phyloP scores from a whole-genome alignment of 441 rosid species.

The Dalechampia spathulata region DNA sequence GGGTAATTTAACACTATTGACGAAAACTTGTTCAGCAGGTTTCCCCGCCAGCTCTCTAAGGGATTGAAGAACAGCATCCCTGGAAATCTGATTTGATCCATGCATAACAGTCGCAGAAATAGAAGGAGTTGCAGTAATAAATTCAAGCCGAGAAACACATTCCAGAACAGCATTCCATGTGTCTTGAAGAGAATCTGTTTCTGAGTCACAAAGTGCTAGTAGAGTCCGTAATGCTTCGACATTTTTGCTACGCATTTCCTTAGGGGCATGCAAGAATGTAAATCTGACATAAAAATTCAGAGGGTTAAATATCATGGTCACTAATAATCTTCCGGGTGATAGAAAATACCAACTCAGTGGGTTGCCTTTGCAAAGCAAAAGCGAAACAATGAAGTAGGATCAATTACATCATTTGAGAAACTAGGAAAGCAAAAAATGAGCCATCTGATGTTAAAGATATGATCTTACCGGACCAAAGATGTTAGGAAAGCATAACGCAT shows the following conservation, averaged over 20 bases:
- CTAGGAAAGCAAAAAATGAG: neutral
- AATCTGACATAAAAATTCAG: conserved; percentile 50
- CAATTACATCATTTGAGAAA: neutral
- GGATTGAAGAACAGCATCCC: conserved; percentile 93
- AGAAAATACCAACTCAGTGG: neutral
- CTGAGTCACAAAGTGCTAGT: conserved; percentile 71
- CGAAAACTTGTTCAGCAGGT: conserved; percentile 93
- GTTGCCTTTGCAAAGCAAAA: neutral
- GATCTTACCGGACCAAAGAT: conserved; percentile 79
- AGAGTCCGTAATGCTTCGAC: conserved; percentile 94
- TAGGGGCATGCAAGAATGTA: conserved; percentile 99
- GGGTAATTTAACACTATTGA: conserved; percentile 86
- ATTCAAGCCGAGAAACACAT: conserved; percentile 99
- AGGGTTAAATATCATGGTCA: conserved; percentile 20
- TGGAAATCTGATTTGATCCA: conserved; percentile 98
- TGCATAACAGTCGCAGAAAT: conserved; percentile 95
- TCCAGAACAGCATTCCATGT: conserved; percentile 99
- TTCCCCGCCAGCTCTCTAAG: conserved; percentile 90
- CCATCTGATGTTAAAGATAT: neutral
- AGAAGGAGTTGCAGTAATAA: conserved; percentile 83
- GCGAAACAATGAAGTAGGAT: neutral
- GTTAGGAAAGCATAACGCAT: conserved; percentile 99
- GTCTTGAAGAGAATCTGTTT: conserved; percentile 85
- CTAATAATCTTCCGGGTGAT: conserved; percentile 2
- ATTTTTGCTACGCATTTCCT: conserved; percentile 96